Conservation (phyloP, 257 asterid species). For the Voacanga thouarsii region DNA sequence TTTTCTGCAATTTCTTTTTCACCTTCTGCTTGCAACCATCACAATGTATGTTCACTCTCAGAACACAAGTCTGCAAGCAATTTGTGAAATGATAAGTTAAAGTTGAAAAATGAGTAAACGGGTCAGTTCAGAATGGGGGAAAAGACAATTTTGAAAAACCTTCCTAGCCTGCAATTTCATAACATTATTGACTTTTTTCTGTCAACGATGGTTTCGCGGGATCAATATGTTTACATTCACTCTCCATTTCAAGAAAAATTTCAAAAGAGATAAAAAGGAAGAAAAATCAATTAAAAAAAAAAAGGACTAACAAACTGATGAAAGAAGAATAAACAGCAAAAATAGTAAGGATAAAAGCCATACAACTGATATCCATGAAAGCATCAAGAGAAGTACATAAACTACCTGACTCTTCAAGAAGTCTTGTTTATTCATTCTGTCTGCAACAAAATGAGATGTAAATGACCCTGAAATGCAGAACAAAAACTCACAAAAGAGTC, state of each 20-base stretch:
- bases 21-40: slow-evolving; percentile 67
- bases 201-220: neutral
- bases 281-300: neutral
- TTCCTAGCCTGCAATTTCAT: too few species aligned
- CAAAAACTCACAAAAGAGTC: too few species aligned
- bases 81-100: neutral
- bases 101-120: neutral
- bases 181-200: neutral
- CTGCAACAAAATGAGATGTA: neutral
- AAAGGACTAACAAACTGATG: neutral
- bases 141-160: neutral
- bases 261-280: neutral
- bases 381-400: neutral
- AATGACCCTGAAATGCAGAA: neutral
- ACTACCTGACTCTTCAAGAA: slow-evolving; percentile 57
- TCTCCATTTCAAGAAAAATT: neutral
- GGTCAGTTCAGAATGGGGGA: neutral
- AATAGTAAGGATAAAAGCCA: neutral
- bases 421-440: slow-evolving; percentile 55
- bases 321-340: neutral
- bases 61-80: slow-evolving; percentile 50
- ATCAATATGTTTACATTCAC: neutral
- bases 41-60: slow-evolving; percentile 63
- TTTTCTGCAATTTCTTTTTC: slow-evolving; percentile 52
- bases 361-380: neutral